These are phyloP conservation scores for Pseudocercospora crystallina DNA, from an alignment of 2,329 filamentous ascomycete genomes.

Conservation along the genomic window DNA sequence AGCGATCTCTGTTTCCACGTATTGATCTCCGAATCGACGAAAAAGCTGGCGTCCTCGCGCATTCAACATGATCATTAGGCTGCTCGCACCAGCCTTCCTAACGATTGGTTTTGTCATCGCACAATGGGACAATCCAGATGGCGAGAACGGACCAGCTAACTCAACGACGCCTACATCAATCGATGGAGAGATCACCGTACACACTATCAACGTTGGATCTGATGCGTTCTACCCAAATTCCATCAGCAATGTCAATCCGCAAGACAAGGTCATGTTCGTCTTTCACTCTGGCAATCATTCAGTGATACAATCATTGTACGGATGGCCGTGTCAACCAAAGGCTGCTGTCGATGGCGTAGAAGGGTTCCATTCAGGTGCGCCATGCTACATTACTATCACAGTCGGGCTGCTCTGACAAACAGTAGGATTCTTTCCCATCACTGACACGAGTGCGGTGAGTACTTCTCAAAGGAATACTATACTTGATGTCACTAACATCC, in stretches of 20 bases:
- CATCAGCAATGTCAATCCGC: slow-evolving; percentile 37
- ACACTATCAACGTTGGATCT: slow-evolving; percentile 40
- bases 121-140: slow-evolving; percentile 5
- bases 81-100: too few relatives aligned
- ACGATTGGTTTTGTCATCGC: background rate
- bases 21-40: too few relatives aligned
- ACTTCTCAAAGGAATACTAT: background rate
- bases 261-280: slow-evolving; percentile 44
- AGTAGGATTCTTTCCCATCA: slow-evolving; percentile 12
- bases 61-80: too few relatives aligned
- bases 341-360: slow-evolving; percentile 24
- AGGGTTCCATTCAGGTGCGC: slow-evolving; percentile 29
- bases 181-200: slow-evolving; percentile 25
- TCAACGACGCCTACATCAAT: slow-evolving; percentile 1
- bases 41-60: too few relatives aligned
- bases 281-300: slow-evolving; percentile 47
- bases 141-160: slow-evolving; percentile 1
- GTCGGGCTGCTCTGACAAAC: too few relatives aligned
- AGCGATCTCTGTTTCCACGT: too few relatives aligned
- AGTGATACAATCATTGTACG: slow-evolving; percentile 42
- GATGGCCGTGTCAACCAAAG: slow-evolving; percentile 43
- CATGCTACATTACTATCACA: too few relatives aligned
- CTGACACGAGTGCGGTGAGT: background rate
- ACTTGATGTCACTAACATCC: background rate
- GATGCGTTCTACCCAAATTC: slow-evolving; percentile 40